A percentile compares a stretch with the other conserved stretches of the same genome.
Conservation (phyloP, 2,329 filamentous ascomycete species). For the Aspergillus sp. region DNA sequence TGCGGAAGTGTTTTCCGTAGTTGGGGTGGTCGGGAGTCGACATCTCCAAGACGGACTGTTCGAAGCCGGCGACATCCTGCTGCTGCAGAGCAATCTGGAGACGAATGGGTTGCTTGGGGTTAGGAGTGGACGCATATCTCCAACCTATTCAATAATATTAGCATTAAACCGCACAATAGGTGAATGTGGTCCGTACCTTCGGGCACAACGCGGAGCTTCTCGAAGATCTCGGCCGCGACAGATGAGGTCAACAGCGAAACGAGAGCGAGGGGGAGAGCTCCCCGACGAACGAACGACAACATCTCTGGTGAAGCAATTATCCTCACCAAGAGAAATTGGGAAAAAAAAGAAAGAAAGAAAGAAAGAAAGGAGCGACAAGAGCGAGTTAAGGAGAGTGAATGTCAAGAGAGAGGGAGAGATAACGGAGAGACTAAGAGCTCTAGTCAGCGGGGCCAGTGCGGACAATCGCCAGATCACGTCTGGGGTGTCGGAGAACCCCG, state of each 20-base stretch:
- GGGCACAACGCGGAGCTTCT: conserved; percentile 28
- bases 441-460: too few relatives aligned
- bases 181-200: conserved; percentile 17
- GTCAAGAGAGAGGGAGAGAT: background rate
- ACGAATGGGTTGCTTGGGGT: conserved; percentile 20
- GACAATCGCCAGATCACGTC: too few relatives aligned
- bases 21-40: conserved; percentile 43
- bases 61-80: conserved; percentile 32
- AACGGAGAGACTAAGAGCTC: background rate
- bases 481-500: too few relatives aligned
- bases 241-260: conserved; percentile 22
- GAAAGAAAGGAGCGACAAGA: background rate
- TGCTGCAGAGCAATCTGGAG: conserved; percentile 32
- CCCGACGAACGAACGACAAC: conserved; percentile 19
- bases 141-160: conserved; percentile 20
- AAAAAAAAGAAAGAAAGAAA: background rate
- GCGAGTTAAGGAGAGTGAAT: background rate
- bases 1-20: conserved; percentile 46
- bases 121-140: conserved; percentile 23
- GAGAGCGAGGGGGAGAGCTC: conserved; percentile 24
- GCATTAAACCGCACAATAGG: background rate
- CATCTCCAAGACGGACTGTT: conserved; percentile 42
- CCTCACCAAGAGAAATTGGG: background rate
- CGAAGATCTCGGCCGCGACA: conserved; percentile 28
- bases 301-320: conserved; percentile 8